Evolutionary conservation across 345 rosid species (phyloP), one percentile per base, ranked within the genome.

Genomic region (Mallotus nudiflorus): DNA sequence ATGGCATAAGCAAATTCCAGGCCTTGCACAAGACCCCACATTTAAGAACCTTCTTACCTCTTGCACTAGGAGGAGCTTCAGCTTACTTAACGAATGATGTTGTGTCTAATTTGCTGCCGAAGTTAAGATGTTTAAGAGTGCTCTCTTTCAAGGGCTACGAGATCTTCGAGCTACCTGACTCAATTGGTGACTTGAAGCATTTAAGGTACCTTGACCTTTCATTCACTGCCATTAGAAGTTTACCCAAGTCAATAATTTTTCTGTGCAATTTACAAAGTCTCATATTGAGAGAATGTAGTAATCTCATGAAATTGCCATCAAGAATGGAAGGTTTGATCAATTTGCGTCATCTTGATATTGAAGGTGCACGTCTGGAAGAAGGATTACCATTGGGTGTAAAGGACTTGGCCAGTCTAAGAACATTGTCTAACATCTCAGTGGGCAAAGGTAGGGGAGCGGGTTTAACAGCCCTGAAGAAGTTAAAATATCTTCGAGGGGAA

Each of bases 381-480:
- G 75, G 56, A 71, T 74, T 82, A 78, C 86, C 86, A 6, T 19
- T 22, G 42, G 83, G 78, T 40, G 80, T 82, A 24, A 61, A 27
- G 5, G 65, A 53, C 59, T 48, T 82, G 57, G 72, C 28, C 69
- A 49, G 65, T 65, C 69, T 82, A 44, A 78, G 57, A 50, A 75
- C 46, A 54, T 28, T 80, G 69, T 75, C 82, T 25, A 52, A 69
- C 29, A 80, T 82, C 80, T 69, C 72, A 56, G 10, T 74, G 37
- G 72, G 72, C 29, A 44, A 54, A 53, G 40, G 59, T n/a, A 48
- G 58, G 50, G 83, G 83, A 6, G 69, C 72, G 4, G 63, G 73
- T 5, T 64, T 82, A 46, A 56, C 45, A 37, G 81, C 77, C 55
- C 67, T 82, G 53, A 75, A 63, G 77, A 73, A 79, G n/a, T 67